phyloP scores from a whole-genome alignment of 2,329 filamentous ascomycete species.

The Tolypocladium sp. region DNA sequence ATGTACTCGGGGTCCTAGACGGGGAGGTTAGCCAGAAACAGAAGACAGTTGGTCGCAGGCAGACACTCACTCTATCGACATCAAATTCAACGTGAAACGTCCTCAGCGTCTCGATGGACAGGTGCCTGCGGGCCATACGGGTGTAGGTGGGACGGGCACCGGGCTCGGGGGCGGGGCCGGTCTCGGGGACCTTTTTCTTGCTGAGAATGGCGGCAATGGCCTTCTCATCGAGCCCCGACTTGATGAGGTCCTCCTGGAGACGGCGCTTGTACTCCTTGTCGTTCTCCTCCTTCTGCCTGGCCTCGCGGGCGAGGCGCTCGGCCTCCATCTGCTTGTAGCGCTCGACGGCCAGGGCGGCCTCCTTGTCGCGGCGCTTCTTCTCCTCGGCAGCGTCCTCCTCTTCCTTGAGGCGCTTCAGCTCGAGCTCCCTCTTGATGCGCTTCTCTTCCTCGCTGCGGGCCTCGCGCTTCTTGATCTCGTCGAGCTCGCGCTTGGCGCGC shows the following conservation, averaged over 20 bases:
- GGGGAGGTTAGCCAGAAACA: slow-evolving; percentile 20
- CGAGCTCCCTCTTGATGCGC: slow-evolving; percentile 42
- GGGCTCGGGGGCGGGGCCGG: slow-evolving; percentile 13
- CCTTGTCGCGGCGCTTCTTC: slow-evolving; percentile 32
- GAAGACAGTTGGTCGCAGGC: neutral
- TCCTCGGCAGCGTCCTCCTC: slow-evolving; percentile 35
- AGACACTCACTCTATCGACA: slow-evolving; percentile 40
- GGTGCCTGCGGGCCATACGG: slow-evolving; percentile 51
- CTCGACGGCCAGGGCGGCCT: slow-evolving; percentile 39
- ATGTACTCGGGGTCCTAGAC: slow-evolving; percentile 57
- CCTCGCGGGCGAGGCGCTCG: slow-evolving; percentile 36
- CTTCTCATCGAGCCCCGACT: slow-evolving; percentile 49
- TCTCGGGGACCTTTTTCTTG: slow-evolving; percentile 38
- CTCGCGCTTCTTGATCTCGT: slow-evolving; percentile 34
- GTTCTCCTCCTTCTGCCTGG: slow-evolving; percentile 35
- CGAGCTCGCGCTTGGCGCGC: slow-evolving; percentile 37
- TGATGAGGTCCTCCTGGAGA: slow-evolving; percentile 48
- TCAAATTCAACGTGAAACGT: slow-evolving; percentile 48
- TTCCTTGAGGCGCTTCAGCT: slow-evolving; percentile 37
- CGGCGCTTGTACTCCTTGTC: slow-evolving; percentile 47
- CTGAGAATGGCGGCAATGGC: slow-evolving; percentile 50
- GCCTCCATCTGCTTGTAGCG: slow-evolving; percentile 40
- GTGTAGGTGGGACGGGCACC: slow-evolving; percentile 46
- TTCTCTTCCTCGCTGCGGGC: slow-evolving; percentile 39
- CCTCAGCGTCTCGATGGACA: slow-evolving; percentile 53